These are phyloP conservation scores for Claviceps quebecensis DNA, from an alignment of 2,329 filamentous ascomycete species.

Conservation along the genomic window DNA sequence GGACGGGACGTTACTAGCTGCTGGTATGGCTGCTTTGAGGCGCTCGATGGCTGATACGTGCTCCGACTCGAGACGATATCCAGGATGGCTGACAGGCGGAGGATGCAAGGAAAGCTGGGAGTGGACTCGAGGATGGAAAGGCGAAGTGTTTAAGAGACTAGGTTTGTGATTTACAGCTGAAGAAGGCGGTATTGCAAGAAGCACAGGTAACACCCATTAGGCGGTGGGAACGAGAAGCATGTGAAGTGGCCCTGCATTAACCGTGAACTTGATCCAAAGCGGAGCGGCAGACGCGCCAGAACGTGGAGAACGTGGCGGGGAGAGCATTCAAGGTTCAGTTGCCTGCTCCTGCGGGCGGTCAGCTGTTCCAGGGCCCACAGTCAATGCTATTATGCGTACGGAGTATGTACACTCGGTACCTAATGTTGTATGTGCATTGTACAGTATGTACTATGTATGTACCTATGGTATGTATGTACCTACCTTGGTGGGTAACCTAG, in stretches of 20 bases:
- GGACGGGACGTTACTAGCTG: background rate
- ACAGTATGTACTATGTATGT: no score
- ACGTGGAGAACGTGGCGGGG: no score
- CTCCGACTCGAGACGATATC: background rate
- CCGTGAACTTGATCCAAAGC: no score
- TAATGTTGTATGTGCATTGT: no score
- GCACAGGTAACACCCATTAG: background rate
- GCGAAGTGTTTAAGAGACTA: background rate
- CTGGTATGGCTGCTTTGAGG: background rate
- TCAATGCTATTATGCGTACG: no score
- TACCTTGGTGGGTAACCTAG: no score
- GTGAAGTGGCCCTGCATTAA: background rate
- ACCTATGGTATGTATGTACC: no score
- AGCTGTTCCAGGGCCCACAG: no score
- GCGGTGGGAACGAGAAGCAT: background rate
- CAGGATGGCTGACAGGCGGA: background rate
- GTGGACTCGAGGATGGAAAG: background rate
- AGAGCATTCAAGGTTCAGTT: no score
- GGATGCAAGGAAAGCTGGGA: background rate
- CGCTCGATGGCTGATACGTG: background rate
- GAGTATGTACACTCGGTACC: no score
- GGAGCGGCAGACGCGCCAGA: no score
- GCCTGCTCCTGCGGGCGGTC: no score
- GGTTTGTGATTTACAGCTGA: background rate
- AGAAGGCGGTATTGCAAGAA: background rate